phyloP scores from a whole-genome alignment of 805 yeast genomes.

The Yamadazyma paraphyllophila region DNA sequence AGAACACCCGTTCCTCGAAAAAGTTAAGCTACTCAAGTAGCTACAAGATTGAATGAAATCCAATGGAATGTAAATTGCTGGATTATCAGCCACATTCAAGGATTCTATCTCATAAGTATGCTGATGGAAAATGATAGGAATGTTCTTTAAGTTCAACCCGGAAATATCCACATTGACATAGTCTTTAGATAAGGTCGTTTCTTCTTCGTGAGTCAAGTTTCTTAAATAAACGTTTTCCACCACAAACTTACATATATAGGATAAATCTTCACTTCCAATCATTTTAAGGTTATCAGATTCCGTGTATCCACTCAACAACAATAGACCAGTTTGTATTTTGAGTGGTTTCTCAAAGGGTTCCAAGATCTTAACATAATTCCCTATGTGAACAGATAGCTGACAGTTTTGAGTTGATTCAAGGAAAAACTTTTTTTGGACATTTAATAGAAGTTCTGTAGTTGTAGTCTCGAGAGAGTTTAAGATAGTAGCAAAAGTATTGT shows the following conservation, averaged over 20 bases:
- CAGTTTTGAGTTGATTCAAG: slow-evolving; percentile 67
- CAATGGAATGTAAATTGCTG: slow-evolving; percentile 76
- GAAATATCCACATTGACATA: slow-evolving; percentile 72
- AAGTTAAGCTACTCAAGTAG: slow-evolving; percentile 63
- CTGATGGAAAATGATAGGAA: slow-evolving; percentile 79
- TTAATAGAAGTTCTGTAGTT: slow-evolving; percentile 67
- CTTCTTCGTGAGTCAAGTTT: slow-evolving; percentile 65
- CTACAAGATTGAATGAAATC: slow-evolving; percentile 84
- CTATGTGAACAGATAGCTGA: slow-evolving; percentile 72
- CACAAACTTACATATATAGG: slow-evolving; percentile 77
- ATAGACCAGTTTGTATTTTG: slow-evolving; percentile 67
- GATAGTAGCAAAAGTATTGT: slow-evolving; percentile 81
- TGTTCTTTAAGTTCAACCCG: slow-evolving; percentile 72
- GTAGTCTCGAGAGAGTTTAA: slow-evolving; percentile 78
- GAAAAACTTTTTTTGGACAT: slow-evolving; percentile 75
- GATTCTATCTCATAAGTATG: slow-evolving; percentile 78
- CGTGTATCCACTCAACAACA: slow-evolving; percentile 74
- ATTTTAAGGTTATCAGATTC: slow-evolving; percentile 74
- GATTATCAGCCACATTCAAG: slow-evolving; percentile 81
- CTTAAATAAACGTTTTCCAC: slow-evolving; percentile 62
- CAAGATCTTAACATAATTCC: slow-evolving; percentile 70
- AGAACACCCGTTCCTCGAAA: slow-evolving; percentile 70
- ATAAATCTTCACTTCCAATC: slow-evolving; percentile 80
- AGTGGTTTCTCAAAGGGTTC: slow-evolving; percentile 75
- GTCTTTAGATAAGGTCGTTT: slow-evolving; percentile 60